Conservation (phyloP, 2,329 filamentous ascomycete species). For the Stylonectria norvegica region DNA sequence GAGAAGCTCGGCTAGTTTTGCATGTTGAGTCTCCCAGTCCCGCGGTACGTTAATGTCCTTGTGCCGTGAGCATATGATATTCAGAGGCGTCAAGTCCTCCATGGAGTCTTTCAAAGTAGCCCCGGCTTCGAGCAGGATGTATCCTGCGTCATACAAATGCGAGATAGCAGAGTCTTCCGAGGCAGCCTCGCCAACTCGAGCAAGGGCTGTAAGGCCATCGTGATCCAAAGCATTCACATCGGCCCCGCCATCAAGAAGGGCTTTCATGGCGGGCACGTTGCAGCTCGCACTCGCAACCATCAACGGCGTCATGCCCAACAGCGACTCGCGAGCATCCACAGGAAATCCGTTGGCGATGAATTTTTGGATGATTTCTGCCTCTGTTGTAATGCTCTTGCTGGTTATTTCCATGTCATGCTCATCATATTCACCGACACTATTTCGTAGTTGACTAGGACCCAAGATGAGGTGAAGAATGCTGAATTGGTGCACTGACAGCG, state of each 20-base stretch:
- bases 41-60: slow-evolving; percentile 21
- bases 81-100: slow-evolving; percentile 24
- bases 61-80: slow-evolving; percentile 24
- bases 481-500: slow-evolving; percentile 23
- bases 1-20: slow-evolving; percentile 23
- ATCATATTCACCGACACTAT: too few species aligned
- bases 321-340: slow-evolving; percentile 22
- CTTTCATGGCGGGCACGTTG: slow-evolving; percentile 24
- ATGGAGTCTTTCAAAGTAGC: slow-evolving; percentile 17
- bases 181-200: slow-evolving; percentile 23
- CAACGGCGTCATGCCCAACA: slow-evolving; percentile 27
- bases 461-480: slow-evolving; percentile 28
- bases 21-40: slow-evolving; percentile 26
- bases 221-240: slow-evolving; percentile 24
- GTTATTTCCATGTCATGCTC: slow-evolving; percentile 13
- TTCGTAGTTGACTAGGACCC: slow-evolving; percentile 20
- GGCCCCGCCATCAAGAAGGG: slow-evolving; percentile 22
- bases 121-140: slow-evolving; percentile 25
- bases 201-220: slow-evolving; percentile 23
- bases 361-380: slow-evolving; percentile 25
- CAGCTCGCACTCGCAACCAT: slow-evolving; percentile 28
- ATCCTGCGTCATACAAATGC: slow-evolving; percentile 20
- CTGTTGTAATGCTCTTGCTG: slow-evolving; percentile 12
- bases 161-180: slow-evolving; percentile 23
- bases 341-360: slow-evolving; percentile 25